Evolutionary conservation across 2,329 filamentous ascomycete species (phyloP).

Genomic region (Microsporum canis): DNA sequence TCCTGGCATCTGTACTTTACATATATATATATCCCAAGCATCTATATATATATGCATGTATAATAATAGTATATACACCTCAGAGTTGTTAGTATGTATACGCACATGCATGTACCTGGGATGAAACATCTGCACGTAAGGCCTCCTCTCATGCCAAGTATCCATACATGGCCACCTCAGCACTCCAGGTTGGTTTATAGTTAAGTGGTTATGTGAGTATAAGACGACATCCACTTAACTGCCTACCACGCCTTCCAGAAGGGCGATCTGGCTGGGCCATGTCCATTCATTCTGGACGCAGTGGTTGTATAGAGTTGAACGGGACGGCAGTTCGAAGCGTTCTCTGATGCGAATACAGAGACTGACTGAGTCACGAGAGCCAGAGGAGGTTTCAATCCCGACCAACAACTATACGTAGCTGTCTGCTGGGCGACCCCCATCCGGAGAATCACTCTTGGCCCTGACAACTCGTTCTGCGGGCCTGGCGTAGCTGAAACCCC

Average conservation of each 20-base stretch:
- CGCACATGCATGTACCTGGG: neutral
- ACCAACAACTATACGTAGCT: neutral
- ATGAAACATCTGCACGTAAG: neutral
- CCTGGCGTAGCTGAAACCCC: neutral
- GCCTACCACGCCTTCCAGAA: neutral
- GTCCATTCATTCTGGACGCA: too few relatives aligned
- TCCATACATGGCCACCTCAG: neutral
- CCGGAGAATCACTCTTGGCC: neutral
- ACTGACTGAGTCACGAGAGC: neutral
- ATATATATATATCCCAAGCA: neutral
- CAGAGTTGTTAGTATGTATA: neutral
- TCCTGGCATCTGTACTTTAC: neutral
- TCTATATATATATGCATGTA: too few relatives aligned
- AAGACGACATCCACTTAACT: neutral
- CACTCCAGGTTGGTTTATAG: too few relatives aligned
- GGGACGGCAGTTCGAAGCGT: too few relatives aligned
- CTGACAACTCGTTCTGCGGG: neutral
- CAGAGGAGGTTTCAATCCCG: neutral
- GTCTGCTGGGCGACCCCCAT: neutral
- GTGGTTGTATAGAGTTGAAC: too few relatives aligned
- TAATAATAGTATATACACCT: too few relatives aligned
- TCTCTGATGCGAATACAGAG: too few relatives aligned
- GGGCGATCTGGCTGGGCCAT: neutral
- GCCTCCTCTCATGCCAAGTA: neutral
- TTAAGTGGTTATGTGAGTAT: neutral